These are phyloP conservation scores for Psidium friedrichsthalianum DNA, from an alignment of 345 rosid genomes.

Conservation along the genomic window DNA sequence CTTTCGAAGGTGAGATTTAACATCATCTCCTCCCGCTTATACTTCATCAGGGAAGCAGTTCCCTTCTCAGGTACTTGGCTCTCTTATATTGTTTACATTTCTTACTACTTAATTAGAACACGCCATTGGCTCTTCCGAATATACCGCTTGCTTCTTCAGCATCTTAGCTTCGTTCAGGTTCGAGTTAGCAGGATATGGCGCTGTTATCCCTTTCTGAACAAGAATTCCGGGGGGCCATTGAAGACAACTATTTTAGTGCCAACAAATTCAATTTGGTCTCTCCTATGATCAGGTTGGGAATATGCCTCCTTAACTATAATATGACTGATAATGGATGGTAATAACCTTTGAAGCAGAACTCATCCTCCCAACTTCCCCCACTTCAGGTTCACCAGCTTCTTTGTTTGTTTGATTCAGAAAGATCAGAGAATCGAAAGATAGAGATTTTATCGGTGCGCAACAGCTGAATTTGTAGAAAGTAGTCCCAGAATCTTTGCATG, in stretches of 20 bases:
- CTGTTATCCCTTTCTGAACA: conserved; percentile 51
- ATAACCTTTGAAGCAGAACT: not conserved
- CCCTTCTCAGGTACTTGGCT: conserved; percentile 55
- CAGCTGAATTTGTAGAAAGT: not conserved
- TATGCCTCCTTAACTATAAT: not conserved
- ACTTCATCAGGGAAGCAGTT: conserved; percentile 48
- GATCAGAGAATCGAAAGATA: not conserved
- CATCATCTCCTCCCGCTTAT: conserved; percentile 48
- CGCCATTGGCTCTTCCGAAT: not conserved
- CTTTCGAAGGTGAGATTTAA: conserved; percentile 46
- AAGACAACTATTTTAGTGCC: conserved; percentile 44
- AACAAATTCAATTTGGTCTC: conserved; percentile 69
- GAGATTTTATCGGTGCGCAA: not conserved
- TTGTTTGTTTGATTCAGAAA: conserved; percentile 11
- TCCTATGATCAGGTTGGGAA: conserved; percentile 46
- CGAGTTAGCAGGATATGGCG: conserved; percentile 33
- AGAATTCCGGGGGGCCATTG: conserved; percentile 46
- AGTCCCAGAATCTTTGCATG: not conserved
- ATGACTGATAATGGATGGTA: not conserved
- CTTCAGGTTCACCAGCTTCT: conserved; percentile 15
- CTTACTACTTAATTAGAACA: not conserved
- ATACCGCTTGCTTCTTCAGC: not conserved
- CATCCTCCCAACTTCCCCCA: not conserved
- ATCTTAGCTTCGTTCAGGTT: conserved; percentile 20
- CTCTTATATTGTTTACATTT: not conserved